Evolutionary conservation across 2,329 filamentous ascomycete genomes (phyloP), one percentile per base, ranked within the genome.

Genomic region (Alternaria infectoria): DNA sequence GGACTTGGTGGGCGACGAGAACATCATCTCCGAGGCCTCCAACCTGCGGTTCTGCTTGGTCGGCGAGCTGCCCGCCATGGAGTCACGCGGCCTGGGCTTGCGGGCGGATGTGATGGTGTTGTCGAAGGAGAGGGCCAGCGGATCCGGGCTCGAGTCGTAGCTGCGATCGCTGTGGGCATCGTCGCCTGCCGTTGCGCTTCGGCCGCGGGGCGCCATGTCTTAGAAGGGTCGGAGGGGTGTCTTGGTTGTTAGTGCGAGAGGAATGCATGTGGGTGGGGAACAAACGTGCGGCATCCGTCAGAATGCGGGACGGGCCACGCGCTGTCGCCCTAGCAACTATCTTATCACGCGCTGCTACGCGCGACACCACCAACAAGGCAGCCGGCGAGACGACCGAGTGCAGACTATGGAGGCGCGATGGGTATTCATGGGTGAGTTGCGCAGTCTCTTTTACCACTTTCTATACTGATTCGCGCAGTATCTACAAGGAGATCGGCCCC

Each of bases 401-500:
- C 45, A 72, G 61, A 61, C 50, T 54, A 73, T 72, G 72, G 70
- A 57, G 58, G 50, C 65, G 72, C 65, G 49, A 81, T 81, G 80
- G 80, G 80, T 25, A 81, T 81, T 44, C 76, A 79, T 61, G 79
- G 79, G 79, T 80, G 60, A 59, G 72, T 62, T 19, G 32, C 36
- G 40, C 12, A n/a, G 17, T n/a, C 21, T 25, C 2, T 26, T 5
- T 26, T 9, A 0, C 4, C 12, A 12, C 12, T 32, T 13, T 15
- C 12, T 7, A 15, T 32, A 32, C 30, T 78, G 45, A 80, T 54
- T 54, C 46, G 46, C 59, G 57, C 69, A 97, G 95, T 15, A 92
- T 99, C 57, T 96, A 97, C 81, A 91, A 91, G 74, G 93, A 97
- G 79, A 92, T 99, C 70, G 94, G 94, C 44, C 83, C 89, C 9